Conservation (phyloP, 2,329 filamentous ascomycete genomes). For the Madurella fahalii region DNA sequence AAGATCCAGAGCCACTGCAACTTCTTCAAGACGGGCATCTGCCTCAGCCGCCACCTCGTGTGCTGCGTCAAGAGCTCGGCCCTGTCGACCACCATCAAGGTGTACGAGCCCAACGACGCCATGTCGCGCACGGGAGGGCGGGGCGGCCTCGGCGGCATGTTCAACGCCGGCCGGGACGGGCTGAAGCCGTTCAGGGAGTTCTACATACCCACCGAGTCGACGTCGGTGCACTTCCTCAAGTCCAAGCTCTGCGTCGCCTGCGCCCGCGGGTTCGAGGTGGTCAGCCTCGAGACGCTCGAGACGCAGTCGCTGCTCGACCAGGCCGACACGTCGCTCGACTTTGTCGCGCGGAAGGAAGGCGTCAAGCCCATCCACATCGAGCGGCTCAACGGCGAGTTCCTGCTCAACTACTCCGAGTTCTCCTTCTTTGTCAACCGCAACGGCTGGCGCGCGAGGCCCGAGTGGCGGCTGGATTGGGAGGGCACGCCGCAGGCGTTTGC, state of each 20-base stretch:
- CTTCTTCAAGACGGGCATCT: conserved; percentile 97
- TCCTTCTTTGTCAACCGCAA: conserved; percentile 99
- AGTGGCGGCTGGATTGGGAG: conserved; percentile 98
- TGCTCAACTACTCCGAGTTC: conserved; percentile 97
- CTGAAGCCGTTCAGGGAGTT: conserved; percentile 98
- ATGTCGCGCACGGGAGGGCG: conserved; percentile 94
- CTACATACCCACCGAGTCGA: conserved; percentile 97
- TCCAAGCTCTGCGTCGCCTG: conserved; percentile 96
- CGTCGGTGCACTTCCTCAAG: conserved; percentile 94
- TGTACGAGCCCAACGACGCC: conserved; percentile 96
- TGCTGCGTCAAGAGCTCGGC: conserved; percentile 95
- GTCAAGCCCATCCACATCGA: conserved; percentile 97
- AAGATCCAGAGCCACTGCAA: conserved; percentile 97
- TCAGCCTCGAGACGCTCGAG: conserved; percentile 94
- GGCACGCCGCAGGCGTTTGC: conserved; percentile 89
- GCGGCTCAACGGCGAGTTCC: conserved; percentile 91
- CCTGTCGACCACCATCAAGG: conserved; percentile 93
- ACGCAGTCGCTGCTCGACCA: conserved; percentile 96
- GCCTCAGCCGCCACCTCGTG: conserved; percentile 86
- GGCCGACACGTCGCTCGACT: conserved; percentile 95
- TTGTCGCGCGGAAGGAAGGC: conserved; percentile 89
- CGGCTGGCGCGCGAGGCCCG: conserved; percentile 90
- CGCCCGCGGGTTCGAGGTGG: conserved; percentile 92
- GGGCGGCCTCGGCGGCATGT: conserved; percentile 92
- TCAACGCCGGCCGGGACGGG: conserved; percentile 87